Base-by-base conservation (phyloP, 192 early-diverging fungal species). In the Coemansia sp. region DNA sequence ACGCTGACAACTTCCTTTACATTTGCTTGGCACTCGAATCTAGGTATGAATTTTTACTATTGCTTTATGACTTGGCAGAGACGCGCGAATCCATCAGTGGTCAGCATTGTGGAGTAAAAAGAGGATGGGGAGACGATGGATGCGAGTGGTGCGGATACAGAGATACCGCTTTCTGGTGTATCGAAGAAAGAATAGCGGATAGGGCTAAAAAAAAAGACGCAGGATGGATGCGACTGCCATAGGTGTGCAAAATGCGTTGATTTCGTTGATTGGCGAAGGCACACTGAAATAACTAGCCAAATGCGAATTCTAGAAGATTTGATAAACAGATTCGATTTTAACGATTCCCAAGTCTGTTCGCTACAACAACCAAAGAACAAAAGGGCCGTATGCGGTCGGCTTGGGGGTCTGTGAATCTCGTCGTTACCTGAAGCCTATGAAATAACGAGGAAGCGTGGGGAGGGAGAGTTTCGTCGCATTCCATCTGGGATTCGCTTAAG, bases 21-120 rank as follows among this genome's bases (percentile, higher is more conserved):
- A 72, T 66, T 30, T 63, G 64, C 70, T 72, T 60, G 70, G 70
- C 64, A 59, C 59, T 72, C 63, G 64, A 66, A 64, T 71, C 48
- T 66, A 72, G 70, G 70, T 72, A 64, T 63, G 70, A 66, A 66
- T 21, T 63, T 51, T 48, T 53, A 64, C 66, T 44, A 21, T 72
- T 44, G 14, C 16, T 61, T 20, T 35, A 60, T 36, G 16, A 34
- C 30, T 6, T 36, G 33, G 16, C 44, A 46, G 35, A 58, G 23
- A 58, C 33, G 56, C 34, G 23, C 11, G 56, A 58, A 58, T 58
- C 56, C 60, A 61, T 39, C 23, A 61, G 39, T 18, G 5, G 1
- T 48, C 18, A 30, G 46, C 18, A 20, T 21, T 52, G 6, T 8
- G 8, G 12, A 26, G 12, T 14, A 12, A 6, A 52, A 11, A 5